Conservation (phyloP, 768 basidiomycete species). For the Naganishia vishniacii region DNA sequence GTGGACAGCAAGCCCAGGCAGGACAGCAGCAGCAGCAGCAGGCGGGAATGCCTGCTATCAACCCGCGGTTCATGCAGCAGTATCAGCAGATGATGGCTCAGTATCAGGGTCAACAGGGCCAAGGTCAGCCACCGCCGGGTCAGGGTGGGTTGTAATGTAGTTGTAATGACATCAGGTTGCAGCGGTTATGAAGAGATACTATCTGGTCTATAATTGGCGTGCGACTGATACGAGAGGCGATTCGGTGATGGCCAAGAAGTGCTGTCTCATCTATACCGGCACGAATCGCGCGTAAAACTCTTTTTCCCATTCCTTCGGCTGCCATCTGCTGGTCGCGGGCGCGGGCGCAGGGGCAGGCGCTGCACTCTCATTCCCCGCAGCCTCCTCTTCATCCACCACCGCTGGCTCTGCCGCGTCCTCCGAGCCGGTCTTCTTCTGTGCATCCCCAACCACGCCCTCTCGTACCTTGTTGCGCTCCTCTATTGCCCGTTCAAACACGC, state of each 20-base stretch:
- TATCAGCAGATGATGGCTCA: slow-evolving; percentile 19
- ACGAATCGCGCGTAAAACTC: slow-evolving; percentile 59
- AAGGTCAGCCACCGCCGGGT: neutral
- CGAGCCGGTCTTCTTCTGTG: slow-evolving; percentile 23
- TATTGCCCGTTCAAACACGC: slow-evolving; percentile 43
- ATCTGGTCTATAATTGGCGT: no score
- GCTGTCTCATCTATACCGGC: slow-evolving; percentile 8
- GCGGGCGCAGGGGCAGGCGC: no score
- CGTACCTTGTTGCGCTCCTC: slow-evolving; percentile 60
- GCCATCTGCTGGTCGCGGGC: slow-evolving; percentile 42
- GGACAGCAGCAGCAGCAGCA: neutral
- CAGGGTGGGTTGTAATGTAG: neutral
- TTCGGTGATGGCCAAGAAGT: no score
- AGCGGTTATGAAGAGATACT: no score
- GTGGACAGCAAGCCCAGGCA: neutral
- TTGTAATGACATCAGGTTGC: no score
- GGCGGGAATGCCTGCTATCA: slow-evolving; percentile 19
- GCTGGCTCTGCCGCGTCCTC: slow-evolving; percentile 39
- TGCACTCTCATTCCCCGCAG: neutral
- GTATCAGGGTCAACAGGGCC: slow-evolving; percentile 5
- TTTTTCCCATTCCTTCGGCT: slow-evolving; percentile 71
- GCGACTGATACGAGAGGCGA: no score
- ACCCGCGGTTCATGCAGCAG: slow-evolving; percentile 22
- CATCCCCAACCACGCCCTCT: neutral
- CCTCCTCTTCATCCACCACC: slow-evolving; percentile 55